Conservation (phyloP, 2,329 filamentous ascomycete species). For the Phaeomoniella chlamydospora region DNA sequence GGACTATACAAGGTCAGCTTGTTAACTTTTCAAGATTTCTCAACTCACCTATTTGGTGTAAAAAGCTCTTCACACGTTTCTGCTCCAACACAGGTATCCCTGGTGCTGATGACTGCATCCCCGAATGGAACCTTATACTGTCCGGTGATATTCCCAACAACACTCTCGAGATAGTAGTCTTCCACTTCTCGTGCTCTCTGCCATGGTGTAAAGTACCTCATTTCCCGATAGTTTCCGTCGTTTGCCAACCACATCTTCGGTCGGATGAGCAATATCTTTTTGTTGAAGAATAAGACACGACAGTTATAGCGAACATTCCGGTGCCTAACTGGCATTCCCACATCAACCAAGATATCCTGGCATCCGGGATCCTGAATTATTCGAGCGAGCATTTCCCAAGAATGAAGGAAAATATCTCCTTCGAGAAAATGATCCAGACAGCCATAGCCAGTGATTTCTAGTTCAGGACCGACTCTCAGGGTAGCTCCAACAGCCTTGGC, state of each 20-base stretch:
- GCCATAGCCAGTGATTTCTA: constrained; percentile 47
- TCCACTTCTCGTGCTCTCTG: constrained; percentile 40
- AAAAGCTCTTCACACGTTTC: constrained; percentile 60
- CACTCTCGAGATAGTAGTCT: constrained; percentile 48
- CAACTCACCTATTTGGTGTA: constrained; percentile 29
- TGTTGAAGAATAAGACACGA: constrained; percentile 49
- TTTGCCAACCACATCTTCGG: constrained; percentile 60
- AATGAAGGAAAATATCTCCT: constrained; percentile 28
- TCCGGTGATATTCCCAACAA: constrained; percentile 42
- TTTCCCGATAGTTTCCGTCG: constrained; percentile 52
- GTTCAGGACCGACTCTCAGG: constrained; percentile 43
- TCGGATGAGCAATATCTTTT: constrained; percentile 55
- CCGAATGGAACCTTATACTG: constrained; percentile 49
- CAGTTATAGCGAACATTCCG: constrained; percentile 51
- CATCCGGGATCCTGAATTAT: constrained; percentile 47
- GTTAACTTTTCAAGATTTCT: too few relatives aligned
- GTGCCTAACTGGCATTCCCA: constrained; percentile 49
- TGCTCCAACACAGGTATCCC: constrained; percentile 47
- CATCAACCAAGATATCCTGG: constrained; percentile 52
- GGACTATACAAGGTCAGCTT: constrained; percentile 25
- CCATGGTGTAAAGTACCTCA: constrained; percentile 52
- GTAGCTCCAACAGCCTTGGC: constrained; percentile 49
- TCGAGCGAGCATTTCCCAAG: constrained; percentile 46
- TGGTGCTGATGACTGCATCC: constrained; percentile 48
- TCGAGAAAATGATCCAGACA: constrained; percentile 54